phyloP scores from a whole-genome alignment of 164 flowering plant genomes.

The Tinospora cordifolia region DNA sequence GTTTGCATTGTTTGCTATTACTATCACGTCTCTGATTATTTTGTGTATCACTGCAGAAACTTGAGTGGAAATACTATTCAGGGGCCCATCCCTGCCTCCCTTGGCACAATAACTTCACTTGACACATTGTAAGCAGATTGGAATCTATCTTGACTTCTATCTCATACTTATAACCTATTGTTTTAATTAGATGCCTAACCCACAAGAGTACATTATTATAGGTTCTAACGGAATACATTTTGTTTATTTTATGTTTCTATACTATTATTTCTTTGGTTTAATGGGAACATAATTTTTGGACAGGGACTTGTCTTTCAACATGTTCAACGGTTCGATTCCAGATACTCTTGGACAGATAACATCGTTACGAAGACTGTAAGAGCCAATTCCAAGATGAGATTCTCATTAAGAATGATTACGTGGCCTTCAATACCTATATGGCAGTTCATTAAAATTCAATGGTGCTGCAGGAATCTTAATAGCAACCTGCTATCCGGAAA shows the following conservation, averaged over 20 bases:
- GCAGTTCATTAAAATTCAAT: slow-evolving; percentile 5
- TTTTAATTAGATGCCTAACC: neutral
- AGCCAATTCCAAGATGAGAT: slow-evolving; percentile 7
- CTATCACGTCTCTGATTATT: neutral
- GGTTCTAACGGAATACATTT: neutral
- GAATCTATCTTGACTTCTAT: neutral
- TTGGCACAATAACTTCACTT: slow-evolving; percentile 58
- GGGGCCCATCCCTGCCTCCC: slow-evolving; percentile 68
- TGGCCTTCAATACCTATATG: neutral
- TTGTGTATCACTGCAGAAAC: slow-evolving; percentile 43
- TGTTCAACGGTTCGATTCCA: slow-evolving; percentile 87
- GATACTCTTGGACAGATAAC: slow-evolving; percentile 80
- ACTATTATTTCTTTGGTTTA: neutral
- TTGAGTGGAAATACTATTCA: slow-evolving; percentile 79
- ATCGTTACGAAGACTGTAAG: slow-evolving; percentile 68
- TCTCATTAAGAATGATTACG: neutral
- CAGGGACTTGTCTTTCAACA: slow-evolving; percentile 93
- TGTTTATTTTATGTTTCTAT: neutral
- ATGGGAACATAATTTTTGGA: slow-evolving; percentile 10
- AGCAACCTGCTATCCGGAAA: slow-evolving; percentile 78
- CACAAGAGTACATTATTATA: neutral
- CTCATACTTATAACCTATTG: neutral
- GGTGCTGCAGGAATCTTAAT: slow-evolving; percentile 71
- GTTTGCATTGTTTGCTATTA: neutral
- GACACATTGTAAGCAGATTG: slow-evolving; percentile 58